Conservation (phyloP, 2,329 filamentous ascomycete genomes). For the Colletotrichum sojae region DNA sequence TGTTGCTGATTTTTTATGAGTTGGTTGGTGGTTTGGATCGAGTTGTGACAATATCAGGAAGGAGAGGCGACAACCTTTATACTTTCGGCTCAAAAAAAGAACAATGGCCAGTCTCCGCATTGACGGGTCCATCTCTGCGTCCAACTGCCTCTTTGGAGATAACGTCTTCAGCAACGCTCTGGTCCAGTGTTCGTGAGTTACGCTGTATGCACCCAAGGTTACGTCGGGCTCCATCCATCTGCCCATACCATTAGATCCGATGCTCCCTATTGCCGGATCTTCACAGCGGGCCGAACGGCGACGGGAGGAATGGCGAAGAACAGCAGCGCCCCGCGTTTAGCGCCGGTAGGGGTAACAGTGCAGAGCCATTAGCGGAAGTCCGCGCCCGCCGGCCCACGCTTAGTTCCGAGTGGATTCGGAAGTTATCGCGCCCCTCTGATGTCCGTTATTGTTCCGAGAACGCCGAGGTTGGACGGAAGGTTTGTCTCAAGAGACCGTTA, state of each 20-base stretch:
- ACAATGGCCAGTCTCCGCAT: conserved; percentile 8
- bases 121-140: neutral
- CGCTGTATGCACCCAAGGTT: neutral
- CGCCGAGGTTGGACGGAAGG: too few relatives aligned
- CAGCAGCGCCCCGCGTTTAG: neutral
- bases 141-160: conserved; percentile 11
- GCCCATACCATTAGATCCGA: too few relatives aligned
- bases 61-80: conserved; percentile 3
- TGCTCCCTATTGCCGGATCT: too few relatives aligned
- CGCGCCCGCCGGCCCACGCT: conserved; percentile 1
- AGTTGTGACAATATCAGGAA: neutral
- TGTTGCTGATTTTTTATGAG: neutral
- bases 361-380: neutral
- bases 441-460: too few relatives aligned
- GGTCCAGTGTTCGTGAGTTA: neutral
- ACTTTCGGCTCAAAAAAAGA: neutral
- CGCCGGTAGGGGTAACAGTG: neutral
- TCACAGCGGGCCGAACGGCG: too few relatives aligned
- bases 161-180: conserved; percentile 1
- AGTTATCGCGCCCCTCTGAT: neutral
- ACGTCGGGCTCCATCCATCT: neutral
- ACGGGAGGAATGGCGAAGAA: too few relatives aligned
- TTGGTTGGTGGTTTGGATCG: neutral
- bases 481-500: too few relatives aligned
- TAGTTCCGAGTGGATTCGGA: conserved; percentile 23